Evolutionary conservation across 352 stramenopile genomes (phyloP), one percentile per base, ranked within the genome.

Genomic region (Pythium apleroticum): DNA sequence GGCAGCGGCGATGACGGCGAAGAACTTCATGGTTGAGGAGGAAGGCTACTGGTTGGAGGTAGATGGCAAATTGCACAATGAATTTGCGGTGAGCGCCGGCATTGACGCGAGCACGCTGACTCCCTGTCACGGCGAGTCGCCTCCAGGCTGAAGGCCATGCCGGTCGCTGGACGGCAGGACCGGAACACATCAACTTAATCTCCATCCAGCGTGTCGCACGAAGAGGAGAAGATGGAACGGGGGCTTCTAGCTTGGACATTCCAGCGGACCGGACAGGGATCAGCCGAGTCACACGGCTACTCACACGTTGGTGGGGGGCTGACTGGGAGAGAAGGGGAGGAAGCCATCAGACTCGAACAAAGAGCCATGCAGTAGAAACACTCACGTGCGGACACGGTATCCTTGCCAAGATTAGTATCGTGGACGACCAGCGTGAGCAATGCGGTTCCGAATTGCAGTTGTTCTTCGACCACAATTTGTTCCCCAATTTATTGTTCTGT

Each of bases 31-130:
- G 9, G 31, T 69, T 14, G 41, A 39, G 24, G 60, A 48, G 25
- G 52, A 37, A 49, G 45, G 57, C 45, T 50, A 58, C 27, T 54
- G 17, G 39, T 63, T 39, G 48, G 45, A 35, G 53, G 62, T 69
- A 50, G 62, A 49, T 54, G 62, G 62, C 54, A 60, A 63, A 63
- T 69, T 69, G 62, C 35, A 63, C 62, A 69, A 69, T 69, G 62
- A 63, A 4, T 2, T 15, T 28, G 19, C 14, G 37, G 1, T 33
- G 30, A 33, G 10, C 5, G 10, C 30, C 30, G 5, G 30, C 30
- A 9, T 33, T 33, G 30, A 33, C 30, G 30, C 30, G 5, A 9
- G 30, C 30, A 33, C 30, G 10, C n/a, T 10, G 30, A 33, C 30
- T 33, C 30, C 30, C 5, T n/a, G n/a, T n/a, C n/a, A n/a, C n/a